These are phyloP conservation scores for Cercospora sp. DNA, from an alignment of 2,329 filamentous ascomycete genomes.

Conservation along the genomic window DNA sequence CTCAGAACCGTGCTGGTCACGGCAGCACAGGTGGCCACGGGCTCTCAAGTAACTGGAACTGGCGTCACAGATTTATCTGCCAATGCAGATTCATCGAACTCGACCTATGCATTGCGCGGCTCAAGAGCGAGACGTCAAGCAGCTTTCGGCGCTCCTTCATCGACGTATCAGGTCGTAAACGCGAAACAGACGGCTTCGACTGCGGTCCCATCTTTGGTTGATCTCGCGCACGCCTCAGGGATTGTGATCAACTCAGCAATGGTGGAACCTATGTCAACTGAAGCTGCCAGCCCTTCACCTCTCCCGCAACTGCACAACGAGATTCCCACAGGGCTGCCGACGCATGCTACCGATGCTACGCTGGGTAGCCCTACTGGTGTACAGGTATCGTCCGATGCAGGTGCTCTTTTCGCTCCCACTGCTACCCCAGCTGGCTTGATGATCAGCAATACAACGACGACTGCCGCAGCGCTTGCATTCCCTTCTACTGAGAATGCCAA, in stretches of 20 bases:
- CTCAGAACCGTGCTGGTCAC: slow-evolving; percentile 4
- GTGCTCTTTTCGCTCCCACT: neutral
- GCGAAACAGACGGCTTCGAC: neutral
- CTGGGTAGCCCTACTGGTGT: neutral
- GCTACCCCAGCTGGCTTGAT: neutral
- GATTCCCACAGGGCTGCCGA: neutral
- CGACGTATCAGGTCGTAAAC: neutral
- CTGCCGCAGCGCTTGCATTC: neutral
- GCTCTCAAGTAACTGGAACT: neutral
- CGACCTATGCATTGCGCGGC: neutral
- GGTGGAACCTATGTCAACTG: neutral
- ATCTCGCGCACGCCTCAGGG: neutral
- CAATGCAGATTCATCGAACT: neutral
- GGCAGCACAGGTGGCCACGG: slow-evolving; percentile 1
- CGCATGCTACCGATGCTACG: neutral
- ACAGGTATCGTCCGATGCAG: neutral
- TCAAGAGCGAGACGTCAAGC: neutral
- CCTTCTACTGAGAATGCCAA: neutral
- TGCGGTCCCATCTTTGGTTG: neutral
- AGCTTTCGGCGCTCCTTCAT: neutral
- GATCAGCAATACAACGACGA: neutral
- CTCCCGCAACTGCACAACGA: neutral
- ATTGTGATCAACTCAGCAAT: neutral
- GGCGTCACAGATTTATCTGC: neutral
- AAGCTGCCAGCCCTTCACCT: neutral